A percentile compares a stretch with the other conserved stretches of the same genome.
phyloP scores from a whole-genome alignment of 116 monocot species.

The Thalassia testudinum region DNA sequence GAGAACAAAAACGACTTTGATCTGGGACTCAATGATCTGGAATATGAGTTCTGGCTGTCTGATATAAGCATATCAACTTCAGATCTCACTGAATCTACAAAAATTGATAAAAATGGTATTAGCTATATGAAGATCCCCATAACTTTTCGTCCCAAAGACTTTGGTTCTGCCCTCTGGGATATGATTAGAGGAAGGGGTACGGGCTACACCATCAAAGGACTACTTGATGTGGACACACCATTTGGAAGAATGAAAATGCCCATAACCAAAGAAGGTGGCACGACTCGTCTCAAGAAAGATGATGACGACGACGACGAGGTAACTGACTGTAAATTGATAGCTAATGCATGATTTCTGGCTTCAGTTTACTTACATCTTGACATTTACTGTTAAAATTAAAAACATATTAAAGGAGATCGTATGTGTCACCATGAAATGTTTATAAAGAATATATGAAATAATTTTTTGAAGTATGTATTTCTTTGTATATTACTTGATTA shows the following conservation, averaged over 20 bases:
- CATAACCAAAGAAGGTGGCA: conserved; percentile 79
- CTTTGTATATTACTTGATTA: too few species aligned
- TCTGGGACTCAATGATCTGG: conserved; percentile 69
- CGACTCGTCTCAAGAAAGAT: conserved; percentile 71
- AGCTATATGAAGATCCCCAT: conserved; percentile 65
- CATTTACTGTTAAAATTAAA: too few species aligned
- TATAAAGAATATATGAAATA: too few species aligned
- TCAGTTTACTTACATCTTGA: too few species aligned
- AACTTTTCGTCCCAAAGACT: conserved; percentile 83
- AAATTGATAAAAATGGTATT: conserved; percentile 73
- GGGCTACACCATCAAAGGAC: conserved; percentile 83
- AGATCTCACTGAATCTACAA: conserved; percentile 49
- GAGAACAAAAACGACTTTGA: conserved; percentile 99
- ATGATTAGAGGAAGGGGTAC: conserved; percentile 95
- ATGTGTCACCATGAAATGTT: too few species aligned
- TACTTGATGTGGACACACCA: conserved; percentile 77
- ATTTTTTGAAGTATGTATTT: too few species aligned
- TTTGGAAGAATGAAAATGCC: conserved; percentile 87
- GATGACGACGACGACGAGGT: conserved; percentile 44
- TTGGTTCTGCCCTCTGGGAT: conserved; percentile 96
- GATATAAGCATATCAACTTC: conserved; percentile 66
- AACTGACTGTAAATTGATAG: too few species aligned
- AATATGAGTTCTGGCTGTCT: conserved; percentile 83
- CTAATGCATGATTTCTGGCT: too few species aligned
- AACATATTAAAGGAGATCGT: too few species aligned